Evolutionary conservation across 1,284 basidiomycete species (phyloP), one percentile per base, ranked within the genome.

Genomic region (Ustilago esculenta): DNA sequence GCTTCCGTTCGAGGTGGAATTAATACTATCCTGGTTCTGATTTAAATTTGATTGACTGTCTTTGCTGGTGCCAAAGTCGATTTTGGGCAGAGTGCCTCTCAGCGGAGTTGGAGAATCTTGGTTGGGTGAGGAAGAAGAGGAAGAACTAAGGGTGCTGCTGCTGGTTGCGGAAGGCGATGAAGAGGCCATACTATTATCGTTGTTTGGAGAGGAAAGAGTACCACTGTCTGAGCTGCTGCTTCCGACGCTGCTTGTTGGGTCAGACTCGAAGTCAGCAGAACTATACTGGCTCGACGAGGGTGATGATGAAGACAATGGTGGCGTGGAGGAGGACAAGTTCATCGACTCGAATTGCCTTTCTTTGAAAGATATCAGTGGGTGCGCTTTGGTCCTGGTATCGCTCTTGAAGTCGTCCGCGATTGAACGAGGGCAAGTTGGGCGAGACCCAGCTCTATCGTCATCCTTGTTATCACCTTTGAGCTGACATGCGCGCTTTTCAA

Each of bases 401-500:
- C n/a, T n/a, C n/a, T n/a, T n/a, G n/a, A 21, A 48, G 18, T 48
- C 46, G 20, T 4, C 46, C 10, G 46, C 36, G 9, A 48, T 24
- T 5, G 21, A 5, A 2, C 15, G 30, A n/a, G 33, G 12, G 14
- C 7, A 10, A 39, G n/a, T n/a, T n/a, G n/a, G n/a, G n/a, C n/a
- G n/a, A n/a, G n/a, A n/a, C n/a, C n/a, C n/a, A n/a, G n/a, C n/a
- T n/a, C n/a, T n/a, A n/a, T n/a, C n/a, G n/a, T n/a, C n/a, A n/a
- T n/a, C n/a, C n/a, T n/a, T n/a, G n/a, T n/a, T n/a, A n/a, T n/a
- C n/a, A n/a, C n/a, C n/a, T n/a, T n/a, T n/a, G n/a, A n/a, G n/a
- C n/a, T n/a, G n/a, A n/a, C n/a, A n/a, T n/a, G n/a, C n/a, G 15
- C 25, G 27, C 7, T n/a, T 8, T 24, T 36, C 12, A 7, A 25